Evolutionary conservation across 2,329 filamentous ascomycete genomes (phyloP).

Genomic region (Aspergillus bombycis): DNA sequence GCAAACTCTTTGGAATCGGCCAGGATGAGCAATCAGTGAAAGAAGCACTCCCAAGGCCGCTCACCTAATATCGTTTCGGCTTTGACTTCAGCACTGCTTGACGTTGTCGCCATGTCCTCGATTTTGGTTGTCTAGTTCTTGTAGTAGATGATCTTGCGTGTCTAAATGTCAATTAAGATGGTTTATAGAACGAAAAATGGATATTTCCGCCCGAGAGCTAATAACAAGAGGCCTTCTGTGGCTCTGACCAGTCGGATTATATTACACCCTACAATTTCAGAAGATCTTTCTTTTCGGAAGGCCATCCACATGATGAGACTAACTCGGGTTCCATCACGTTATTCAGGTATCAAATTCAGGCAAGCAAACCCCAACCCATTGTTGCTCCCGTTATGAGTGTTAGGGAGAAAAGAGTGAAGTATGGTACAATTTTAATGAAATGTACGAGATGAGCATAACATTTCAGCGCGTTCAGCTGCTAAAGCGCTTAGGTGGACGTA

Average conservation of each 20-base stretch:
- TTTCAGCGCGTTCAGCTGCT: not conserved
- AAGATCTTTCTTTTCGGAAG: not conserved
- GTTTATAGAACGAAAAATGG: not conserved
- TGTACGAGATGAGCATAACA: not conserved
- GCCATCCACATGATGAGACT: conserved; percentile 19
- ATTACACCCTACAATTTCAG: not conserved
- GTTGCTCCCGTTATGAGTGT: not conserved
- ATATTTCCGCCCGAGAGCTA: not conserved
- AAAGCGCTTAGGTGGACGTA: not conserved
- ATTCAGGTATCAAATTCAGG: conserved; percentile 3
- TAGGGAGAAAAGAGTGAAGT: conserved; percentile 1
- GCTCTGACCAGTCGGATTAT: not conserved
- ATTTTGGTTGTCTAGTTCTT: not conserved
- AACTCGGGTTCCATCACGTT: conserved; percentile 12
- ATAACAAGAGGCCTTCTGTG: not conserved
- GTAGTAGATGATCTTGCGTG: not conserved
- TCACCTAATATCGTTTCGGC: conserved; percentile 17
- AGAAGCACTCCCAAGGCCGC: not conserved
- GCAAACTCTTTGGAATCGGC: conserved; percentile 26
- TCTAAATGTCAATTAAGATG: not conserved
- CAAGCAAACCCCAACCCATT: not conserved
- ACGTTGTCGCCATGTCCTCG: not conserved
- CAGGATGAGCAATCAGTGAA: not conserved
- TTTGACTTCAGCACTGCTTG: conserved; percentile 4
- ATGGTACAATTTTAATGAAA: conserved; percentile 20